These are phyloP conservation scores for Hydnum rufescens DNA, from an alignment of 768 basidiomycete species.

Conservation along the genomic window DNA sequence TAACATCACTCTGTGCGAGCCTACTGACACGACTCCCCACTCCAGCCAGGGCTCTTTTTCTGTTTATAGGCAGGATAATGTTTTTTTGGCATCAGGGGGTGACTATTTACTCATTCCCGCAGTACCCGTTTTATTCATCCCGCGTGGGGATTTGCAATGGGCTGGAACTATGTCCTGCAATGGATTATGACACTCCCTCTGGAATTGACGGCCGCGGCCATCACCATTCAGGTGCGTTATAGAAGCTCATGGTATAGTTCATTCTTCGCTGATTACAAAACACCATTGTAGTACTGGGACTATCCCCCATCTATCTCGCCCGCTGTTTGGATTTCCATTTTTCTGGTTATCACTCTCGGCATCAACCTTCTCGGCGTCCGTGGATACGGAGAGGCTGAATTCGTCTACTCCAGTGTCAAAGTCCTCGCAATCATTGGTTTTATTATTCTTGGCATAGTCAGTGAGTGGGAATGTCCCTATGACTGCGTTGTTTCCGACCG, in stretches of 20 bases:
- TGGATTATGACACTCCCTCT: constrained; percentile 18
- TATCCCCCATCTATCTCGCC: constrained; percentile 8
- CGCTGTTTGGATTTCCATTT: constrained; percentile 8
- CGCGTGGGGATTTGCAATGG: constrained; percentile 9
- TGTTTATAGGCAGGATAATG: too few relatives aligned
- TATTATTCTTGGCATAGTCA: constrained; percentile 27
- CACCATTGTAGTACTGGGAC: constrained; percentile 7
- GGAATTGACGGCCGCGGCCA: constrained; percentile 18
- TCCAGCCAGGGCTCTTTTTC: too few relatives aligned
- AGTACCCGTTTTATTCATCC: not conserved
- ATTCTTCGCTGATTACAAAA: not conserved
- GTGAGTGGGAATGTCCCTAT: not conserved
- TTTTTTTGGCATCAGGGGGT: too few relatives aligned
- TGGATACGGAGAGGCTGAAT: constrained; percentile 50
- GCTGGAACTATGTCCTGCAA: constrained; percentile 17
- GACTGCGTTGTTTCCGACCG: not conserved
- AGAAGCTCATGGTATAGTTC: not conserved
- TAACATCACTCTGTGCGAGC: constrained; percentile 2
- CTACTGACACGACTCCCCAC: too few relatives aligned
- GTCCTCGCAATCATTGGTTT: constrained; percentile 23
- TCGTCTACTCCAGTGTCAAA: constrained; percentile 40
- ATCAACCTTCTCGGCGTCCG: constrained; percentile 44
- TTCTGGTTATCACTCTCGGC: constrained; percentile 16
- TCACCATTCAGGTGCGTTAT: constrained; percentile 9
- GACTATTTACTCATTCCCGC: not conserved